These are phyloP conservation scores for Coemansia nantahalensis DNA, from an alignment of 192 early-diverging fungal genomes.

Conservation along the genomic window DNA sequence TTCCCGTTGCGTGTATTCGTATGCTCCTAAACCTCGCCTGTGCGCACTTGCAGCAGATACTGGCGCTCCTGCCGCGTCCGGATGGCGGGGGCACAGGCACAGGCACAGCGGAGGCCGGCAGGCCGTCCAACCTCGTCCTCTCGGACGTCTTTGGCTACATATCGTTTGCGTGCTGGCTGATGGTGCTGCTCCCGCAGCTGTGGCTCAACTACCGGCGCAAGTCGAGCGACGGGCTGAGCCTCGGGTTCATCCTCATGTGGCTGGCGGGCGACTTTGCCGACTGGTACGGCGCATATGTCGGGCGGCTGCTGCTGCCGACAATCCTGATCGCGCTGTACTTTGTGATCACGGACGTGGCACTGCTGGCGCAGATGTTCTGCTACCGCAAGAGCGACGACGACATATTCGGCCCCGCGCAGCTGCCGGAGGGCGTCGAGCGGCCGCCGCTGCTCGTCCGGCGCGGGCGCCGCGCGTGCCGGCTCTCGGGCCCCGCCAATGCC, in stretches of 20 bases:
- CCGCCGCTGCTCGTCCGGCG: constrained; percentile 44
- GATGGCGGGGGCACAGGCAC: constrained; percentile 5
- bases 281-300: constrained; percentile 50
- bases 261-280: constrained; percentile 49
- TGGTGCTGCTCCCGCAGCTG: constrained; percentile 45
- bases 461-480: constrained; percentile 33
- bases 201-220: constrained; percentile 48
- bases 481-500: constrained; percentile 20
- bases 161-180: constrained; percentile 43
- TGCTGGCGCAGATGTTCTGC: constrained; percentile 66
- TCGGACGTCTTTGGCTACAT: constrained; percentile 45
- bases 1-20: not conserved
- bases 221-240: constrained; percentile 48
- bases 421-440: constrained; percentile 42
- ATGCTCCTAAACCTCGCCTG: constrained; percentile 26
- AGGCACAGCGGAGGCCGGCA: constrained; percentile 1
- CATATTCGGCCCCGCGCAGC: constrained; percentile 33
- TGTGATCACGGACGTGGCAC: constrained; percentile 64
- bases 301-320: constrained; percentile 46
- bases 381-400: constrained; percentile 55
- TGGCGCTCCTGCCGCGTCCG: constrained; percentile 14
- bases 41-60: constrained; percentile 26
- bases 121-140: constrained; percentile 19
- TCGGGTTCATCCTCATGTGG: constrained; percentile 51
- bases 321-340: constrained; percentile 73